phyloP scores from a whole-genome alignment of 148 eudicot species.

The Amaranthus hypochondriacus region DNA sequence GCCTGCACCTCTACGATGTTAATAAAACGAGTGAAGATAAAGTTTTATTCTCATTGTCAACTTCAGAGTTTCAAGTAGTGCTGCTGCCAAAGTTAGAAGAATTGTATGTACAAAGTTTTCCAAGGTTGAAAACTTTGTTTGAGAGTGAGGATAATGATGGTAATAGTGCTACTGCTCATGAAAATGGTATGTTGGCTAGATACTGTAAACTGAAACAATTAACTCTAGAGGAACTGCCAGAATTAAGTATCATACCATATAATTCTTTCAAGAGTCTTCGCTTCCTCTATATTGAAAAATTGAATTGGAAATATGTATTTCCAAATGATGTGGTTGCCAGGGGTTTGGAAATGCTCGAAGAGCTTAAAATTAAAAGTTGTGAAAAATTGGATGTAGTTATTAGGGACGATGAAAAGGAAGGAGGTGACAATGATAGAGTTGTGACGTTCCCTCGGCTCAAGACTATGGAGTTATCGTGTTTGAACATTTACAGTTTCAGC shows the following conservation, averaged over 20 bases:
- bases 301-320: slow-evolving; percentile 1
- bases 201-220: background rate
- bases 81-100: slow-evolving; percentile 4
- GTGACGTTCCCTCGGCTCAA: too few relatives aligned
- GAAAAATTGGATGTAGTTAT: background rate
- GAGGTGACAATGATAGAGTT: too few relatives aligned
- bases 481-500: too few relatives aligned
- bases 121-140: background rate
- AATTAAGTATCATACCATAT: background rate
- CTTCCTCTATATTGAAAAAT: background rate
- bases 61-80: background rate
- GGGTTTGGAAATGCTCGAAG: background rate
- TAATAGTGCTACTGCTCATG: too few relatives aligned
- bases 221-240: background rate
- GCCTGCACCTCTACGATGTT: background rate
- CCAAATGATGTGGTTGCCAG: background rate
- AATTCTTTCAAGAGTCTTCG: background rate
- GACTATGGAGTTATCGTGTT: too few relatives aligned
- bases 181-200: too few relatives aligned
- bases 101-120: background rate
- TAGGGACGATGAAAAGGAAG: too few relatives aligned
- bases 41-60: background rate
- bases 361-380: background rate
- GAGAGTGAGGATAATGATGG: background rate
- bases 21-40: background rate